Evolutionary conservation across 2,329 filamentous ascomycete genomes (phyloP).

Genomic region (Aspergillus neotritici): DNA sequence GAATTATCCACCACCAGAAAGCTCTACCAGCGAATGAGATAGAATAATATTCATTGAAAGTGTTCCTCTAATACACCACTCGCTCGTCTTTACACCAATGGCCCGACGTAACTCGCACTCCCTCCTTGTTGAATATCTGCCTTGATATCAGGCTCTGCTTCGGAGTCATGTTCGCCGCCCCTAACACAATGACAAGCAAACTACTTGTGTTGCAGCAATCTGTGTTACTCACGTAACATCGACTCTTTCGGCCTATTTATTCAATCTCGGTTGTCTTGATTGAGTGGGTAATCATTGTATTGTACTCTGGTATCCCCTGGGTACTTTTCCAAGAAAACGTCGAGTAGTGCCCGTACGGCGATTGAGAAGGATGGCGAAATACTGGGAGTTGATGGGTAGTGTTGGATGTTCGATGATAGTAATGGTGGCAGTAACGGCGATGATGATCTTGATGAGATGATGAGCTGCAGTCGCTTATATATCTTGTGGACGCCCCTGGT

Average conservation of each 20-base stretch:
- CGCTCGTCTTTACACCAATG: slow-evolving; percentile 4
- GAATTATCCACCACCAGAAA: slow-evolving; percentile 1
- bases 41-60: slow-evolving; percentile 6
- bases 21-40: too few species aligned
- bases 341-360: slow-evolving; percentile 1
- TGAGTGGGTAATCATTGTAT: slow-evolving; percentile 4
- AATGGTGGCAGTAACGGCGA: too few species aligned
- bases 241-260: slow-evolving; percentile 1
- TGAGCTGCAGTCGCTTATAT: slow-evolving; percentile 3
- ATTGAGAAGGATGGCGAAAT: slow-evolving; percentile 5
- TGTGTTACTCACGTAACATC: slow-evolving; percentile 4
- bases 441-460: slow-evolving; percentile 1
- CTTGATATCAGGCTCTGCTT: slow-evolving; percentile 4
- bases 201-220: slow-evolving; percentile 5
- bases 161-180: slow-evolving; percentile 2
- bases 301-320: slow-evolving; percentile 2
- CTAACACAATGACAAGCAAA: slow-evolving; percentile 2
- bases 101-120: slow-evolving; percentile 3
- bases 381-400: too few species aligned
- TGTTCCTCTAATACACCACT: slow-evolving; percentile 3
- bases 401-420: slow-evolving; percentile 5
- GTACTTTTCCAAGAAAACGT: slow-evolving; percentile 5
- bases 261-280: slow-evolving; percentile 3
- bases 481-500: too few species aligned
- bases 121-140: slow-evolving; percentile 5